Base-by-base conservation (phyloP, 1,139 yeast species). In the Lodderomyces orthopsilosis region DNA sequence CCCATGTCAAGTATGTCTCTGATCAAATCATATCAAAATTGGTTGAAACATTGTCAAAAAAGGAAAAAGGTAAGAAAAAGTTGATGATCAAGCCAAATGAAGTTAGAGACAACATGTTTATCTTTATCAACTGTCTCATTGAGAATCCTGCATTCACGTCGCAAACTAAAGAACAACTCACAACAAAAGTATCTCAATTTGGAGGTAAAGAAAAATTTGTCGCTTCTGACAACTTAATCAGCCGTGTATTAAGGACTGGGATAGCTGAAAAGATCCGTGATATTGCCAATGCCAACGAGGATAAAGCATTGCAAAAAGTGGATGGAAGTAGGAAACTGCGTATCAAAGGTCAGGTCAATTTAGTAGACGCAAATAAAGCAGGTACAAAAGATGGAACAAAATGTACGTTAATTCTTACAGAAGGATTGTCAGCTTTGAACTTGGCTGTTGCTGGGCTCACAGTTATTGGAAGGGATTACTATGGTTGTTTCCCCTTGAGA, bases 141-240 rank as follows among this genome's bases (percentile, higher is more conserved):
- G 97, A 90, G 61, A 94, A 94, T 55, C 98, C 98, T 0, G 95
- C 98, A 0, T 94, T 94, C 59, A 91, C 97, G 0, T 91, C 98
- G 0, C 98, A 94, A 68, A 94, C 98, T 0, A 94, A 94, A 58
- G 98, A 94, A 61, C 96, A 91, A 60, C 71, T 94, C 55, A 91
- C 97, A 12, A 89, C 98, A 1, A 85, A 93, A 58, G 81, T 82
- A 0, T 75, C 86, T 30, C 95, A 91, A 51, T 94, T 93, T 68
- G 98, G 97, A 32, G 88, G 96, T 10, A 83, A 81, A 50, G 83
- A 85, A 48, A 82, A 79, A 49, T 66, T 83, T 45, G 79, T 73
- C 12, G 72, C 94, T 6, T 77, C 89, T 21, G 95, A 87, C 45
- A 85, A 75, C 27, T 93, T 89, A 59, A 77, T 93, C 50, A 80